Evolutionary conservation across 352 stramenopile genomes (phyloP).

Genomic region (Globisporangium acanthophoron): DNA sequence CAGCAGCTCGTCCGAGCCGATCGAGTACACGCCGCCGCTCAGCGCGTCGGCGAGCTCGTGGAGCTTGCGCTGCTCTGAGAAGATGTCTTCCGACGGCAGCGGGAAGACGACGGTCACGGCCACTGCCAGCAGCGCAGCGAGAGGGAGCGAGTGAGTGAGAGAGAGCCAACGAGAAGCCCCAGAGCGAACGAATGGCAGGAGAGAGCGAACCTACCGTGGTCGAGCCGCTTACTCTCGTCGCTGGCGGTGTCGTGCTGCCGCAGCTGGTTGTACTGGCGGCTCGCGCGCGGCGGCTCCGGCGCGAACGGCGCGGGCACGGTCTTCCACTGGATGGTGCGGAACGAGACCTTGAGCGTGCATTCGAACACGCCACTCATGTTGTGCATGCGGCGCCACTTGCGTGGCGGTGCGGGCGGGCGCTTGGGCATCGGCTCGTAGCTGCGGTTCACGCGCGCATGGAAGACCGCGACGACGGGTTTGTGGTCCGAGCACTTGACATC

Average conservation of each 20-base stretch:
- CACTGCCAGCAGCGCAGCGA: constrained; percentile 7
- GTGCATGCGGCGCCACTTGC: constrained; percentile 29
- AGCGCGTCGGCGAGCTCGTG: constrained; percentile 72
- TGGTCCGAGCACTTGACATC: constrained; percentile 76
- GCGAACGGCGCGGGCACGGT: constrained; percentile 17
- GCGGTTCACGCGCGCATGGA: constrained; percentile 62
- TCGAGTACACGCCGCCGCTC: constrained; percentile 51
- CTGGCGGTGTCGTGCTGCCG: neutral
- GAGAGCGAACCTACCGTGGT: constrained; percentile 2
- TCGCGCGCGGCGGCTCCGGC: constrained; percentile 10
- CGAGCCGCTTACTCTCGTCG: constrained; percentile 2
- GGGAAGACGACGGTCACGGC: constrained; percentile 72
- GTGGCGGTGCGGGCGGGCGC: constrained; percentile 32
- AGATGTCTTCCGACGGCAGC: constrained; percentile 76
- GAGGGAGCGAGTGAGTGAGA: neutral
- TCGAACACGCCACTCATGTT: constrained; percentile 54
- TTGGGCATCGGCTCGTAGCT: constrained; percentile 43
- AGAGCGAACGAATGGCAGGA: neutral
- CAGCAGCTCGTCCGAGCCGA: constrained; percentile 17
- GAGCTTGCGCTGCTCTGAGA: constrained; percentile 76
- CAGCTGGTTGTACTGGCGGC: constrained; percentile 1
- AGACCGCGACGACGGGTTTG: constrained; percentile 73
- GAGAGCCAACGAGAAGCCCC: no score
- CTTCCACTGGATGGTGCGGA: constrained; percentile 45
- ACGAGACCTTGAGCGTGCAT: constrained; percentile 52